Percentiles rank a stretch among this genome's conserved stretches.
Evolutionary conservation across 23 red algal genomes (phyloP).

Genomic region (Gracilaria gracilis): DNA sequence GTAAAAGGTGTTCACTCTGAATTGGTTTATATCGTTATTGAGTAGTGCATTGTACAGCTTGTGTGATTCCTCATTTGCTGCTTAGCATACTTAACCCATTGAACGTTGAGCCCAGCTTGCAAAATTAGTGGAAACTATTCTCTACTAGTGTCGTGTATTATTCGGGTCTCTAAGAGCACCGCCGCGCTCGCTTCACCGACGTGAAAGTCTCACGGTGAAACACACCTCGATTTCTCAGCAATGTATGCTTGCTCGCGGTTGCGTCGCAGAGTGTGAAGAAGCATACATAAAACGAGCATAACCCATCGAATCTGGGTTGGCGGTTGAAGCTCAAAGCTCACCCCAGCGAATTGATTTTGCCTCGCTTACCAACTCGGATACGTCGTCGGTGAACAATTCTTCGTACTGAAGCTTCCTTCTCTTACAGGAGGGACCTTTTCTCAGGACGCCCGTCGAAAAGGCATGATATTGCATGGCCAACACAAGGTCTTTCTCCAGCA

Average conservation of each 20-base stretch:
- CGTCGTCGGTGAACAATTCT: constrained; percentile 42
- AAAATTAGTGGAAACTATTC: neutral
- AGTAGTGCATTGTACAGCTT: neutral
- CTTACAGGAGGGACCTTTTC: constrained; percentile 7
- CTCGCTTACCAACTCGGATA: constrained; percentile 10
- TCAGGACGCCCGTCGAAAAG: constrained; percentile 2
- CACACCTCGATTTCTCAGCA: too few species aligned
- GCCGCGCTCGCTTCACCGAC: too few species aligned
- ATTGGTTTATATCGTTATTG: neutral
- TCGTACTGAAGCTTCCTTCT: constrained; percentile 40
- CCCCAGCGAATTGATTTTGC: neutral
- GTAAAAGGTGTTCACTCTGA: constrained; percentile 5
- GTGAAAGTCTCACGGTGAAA: too few species aligned
- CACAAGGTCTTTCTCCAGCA: constrained; percentile 37
- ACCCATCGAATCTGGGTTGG: too few species aligned
- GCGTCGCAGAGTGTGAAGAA: too few species aligned
- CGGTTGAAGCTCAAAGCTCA: neutral
- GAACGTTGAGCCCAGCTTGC: neutral
- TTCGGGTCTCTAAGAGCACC: too few species aligned
- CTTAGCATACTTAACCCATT: too few species aligned
- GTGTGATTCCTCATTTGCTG: too few species aligned
- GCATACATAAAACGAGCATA: too few species aligned
- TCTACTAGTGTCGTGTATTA: too few species aligned
- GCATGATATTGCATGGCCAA: constrained; percentile 55
- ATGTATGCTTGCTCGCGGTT: too few species aligned